Evolutionary conservation across 441 rosid species (phyloP), one percentile per base, ranked within the genome.

Genomic region (Metrosideros polymorpha): DNA sequence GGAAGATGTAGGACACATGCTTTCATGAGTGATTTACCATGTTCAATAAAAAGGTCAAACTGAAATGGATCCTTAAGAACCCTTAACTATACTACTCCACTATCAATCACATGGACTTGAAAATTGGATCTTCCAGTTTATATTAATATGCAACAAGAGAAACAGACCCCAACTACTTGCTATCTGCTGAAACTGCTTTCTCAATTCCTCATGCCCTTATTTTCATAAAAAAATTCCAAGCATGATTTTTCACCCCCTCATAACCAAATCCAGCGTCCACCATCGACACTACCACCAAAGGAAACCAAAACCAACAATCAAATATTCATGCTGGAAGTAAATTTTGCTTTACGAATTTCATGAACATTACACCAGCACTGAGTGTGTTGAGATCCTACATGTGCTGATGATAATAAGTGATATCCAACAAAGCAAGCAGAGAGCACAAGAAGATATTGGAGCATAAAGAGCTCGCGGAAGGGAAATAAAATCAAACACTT

Each of bases 401-500:
- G 8, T 10, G 45, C n/a, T 12, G 79, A 24, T 19, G 45, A 22
- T 10, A 22, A 35, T 10, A 22, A 71, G 39, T 39, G n/a, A 71
- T 71, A 71, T 71, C 27, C 9, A 17, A 39, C 10, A 71, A 39
- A 39, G 79, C 79, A 10, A 39, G 17, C 47, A 13, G n/a, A 39
- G 47, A 24, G 77, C 59, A 63, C 56, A n/a, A 6, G 39, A 42
- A 63, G 39, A 30, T 24, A 85, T 85, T 17, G 45, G 22, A 75
- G 27, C 79, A 12, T 42, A 85, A 86, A 47, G 24, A 59, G 25
- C 66, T 61, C 6, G 54, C 13, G 15, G 61, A 50, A 30, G 24
- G 83, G 52, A 14, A 61, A 85, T 76, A 87, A 63, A 29, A 77
- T 75, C 86, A 54, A 91, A 50, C 82, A 76, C 84, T 82, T 51